Base-by-base conservation (phyloP, 805 yeast genomes). In the Cephaloascus albidus region DNA sequence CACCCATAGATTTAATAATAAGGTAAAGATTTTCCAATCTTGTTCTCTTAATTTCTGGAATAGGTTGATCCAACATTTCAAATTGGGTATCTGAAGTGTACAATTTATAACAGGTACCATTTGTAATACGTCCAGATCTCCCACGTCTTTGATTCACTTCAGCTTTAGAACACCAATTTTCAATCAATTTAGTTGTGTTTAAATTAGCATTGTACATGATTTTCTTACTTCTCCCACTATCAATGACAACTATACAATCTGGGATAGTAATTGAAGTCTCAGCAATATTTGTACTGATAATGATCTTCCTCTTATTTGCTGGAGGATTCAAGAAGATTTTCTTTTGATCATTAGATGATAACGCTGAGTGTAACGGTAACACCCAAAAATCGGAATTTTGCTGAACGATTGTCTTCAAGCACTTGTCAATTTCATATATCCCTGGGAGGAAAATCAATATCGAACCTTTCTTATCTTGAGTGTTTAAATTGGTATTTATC, bases 191-290 rank as follows among this genome's bases (percentile, higher is more conserved):
- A 0, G 93, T 79, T 4, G 88, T 73, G 48, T 84, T 84, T 14
- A 78, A 65, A 30, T 63, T 67, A 0, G 86, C 51, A 53, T 86
- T 89, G 52, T 78, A 90, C 20, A 75, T 72, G 50, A 85, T 74
- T 14, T 80, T 78, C 51, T 90, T 90, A 4, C 85, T 89, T 38
- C 87, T 66, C 2, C 98, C 98, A 1, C 85, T 64, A 53, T 90
- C 97, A 34, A 90, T 73, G 1, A 90, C 96, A 1, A 79, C 95
- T 10, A 88, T 96, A 58, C 90, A 85, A 58, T 90, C 98, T 14
- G 96, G 86, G 40, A 90, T 90, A 1, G 98, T 90, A 46, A 90
- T 88, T 14, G 98, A 90, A 0, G 98, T 90, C 60, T 90, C 98
- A 0, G 98, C 98, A 43, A 90, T 85, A 54, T 90, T 89, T 0